Evolutionary conservation across 139 green algal genomes (phyloP).

Genomic region (Chloropicon primus): DNA sequence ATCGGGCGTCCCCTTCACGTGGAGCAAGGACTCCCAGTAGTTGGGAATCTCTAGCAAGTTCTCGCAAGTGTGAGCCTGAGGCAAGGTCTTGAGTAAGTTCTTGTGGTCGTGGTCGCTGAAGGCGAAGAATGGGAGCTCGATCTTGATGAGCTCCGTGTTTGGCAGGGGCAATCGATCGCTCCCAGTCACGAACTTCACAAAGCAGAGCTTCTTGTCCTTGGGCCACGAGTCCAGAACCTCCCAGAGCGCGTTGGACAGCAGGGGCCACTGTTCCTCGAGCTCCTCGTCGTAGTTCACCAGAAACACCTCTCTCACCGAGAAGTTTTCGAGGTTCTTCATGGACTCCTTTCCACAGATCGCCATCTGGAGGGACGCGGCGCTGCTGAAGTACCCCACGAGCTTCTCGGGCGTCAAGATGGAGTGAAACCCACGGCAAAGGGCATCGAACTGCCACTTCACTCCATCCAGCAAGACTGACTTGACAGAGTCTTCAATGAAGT

Average conservation of each 20-base stretch:
- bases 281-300: constrained; percentile 27
- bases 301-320: constrained; percentile 20
- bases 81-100: constrained; percentile 35
- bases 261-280: constrained; percentile 9
- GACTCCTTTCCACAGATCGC: not conserved
- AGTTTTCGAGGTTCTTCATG: not conserved
- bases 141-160: constrained; percentile 26
- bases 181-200: constrained; percentile 41
- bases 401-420: constrained; percentile 11
- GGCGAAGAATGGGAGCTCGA: constrained; percentile 36
- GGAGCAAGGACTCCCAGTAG: constrained; percentile 40
- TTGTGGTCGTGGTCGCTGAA: constrained; percentile 21
- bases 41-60: constrained; percentile 52
- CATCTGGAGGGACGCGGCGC: constrained; percentile 14
- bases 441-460: constrained; percentile 28
- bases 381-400: constrained; percentile 18
- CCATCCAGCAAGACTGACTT: constrained; percentile 21
- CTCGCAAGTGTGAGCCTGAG: constrained; percentile 41
- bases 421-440: constrained; percentile 21
- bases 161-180: constrained; percentile 25
- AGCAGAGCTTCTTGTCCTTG: constrained; percentile 9
- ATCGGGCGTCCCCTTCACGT: not conserved
- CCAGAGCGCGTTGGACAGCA: constrained; percentile 22
- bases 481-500: constrained; percentile 20
- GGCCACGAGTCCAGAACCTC: constrained; percentile 23